These are phyloP conservation scores for Platanthera guangdongensis DNA, from an alignment of 106 monocot species.

Conservation along the genomic window DNA sequence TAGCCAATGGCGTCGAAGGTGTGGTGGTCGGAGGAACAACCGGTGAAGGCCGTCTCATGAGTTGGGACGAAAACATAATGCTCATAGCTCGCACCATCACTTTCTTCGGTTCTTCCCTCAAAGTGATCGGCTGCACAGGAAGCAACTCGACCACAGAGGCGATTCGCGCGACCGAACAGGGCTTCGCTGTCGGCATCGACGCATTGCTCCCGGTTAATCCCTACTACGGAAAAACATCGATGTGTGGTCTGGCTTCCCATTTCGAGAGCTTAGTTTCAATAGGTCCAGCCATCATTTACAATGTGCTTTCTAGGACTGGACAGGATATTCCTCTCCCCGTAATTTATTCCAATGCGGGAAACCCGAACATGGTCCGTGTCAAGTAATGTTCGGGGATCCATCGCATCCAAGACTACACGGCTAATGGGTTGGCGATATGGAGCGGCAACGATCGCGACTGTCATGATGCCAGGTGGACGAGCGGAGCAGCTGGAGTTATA, in stretches of 20 bases:
- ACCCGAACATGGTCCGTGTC: slow-evolving; percentile 61
- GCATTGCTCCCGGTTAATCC: slow-evolving; percentile 81
- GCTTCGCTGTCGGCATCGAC: slow-evolving; percentile 92
- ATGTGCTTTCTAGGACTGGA: slow-evolving; percentile 69
- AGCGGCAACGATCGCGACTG: slow-evolving; percentile 69
- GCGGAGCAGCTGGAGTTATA: slow-evolving; percentile 68
- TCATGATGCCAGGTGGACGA: slow-evolving; percentile 64
- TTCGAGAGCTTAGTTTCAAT: slow-evolving; percentile 62
- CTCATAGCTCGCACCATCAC: slow-evolving; percentile 78
- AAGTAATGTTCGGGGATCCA: slow-evolving; percentile 73
- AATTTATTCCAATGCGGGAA: slow-evolving; percentile 28
- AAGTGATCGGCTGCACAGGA: slow-evolving; percentile 92
- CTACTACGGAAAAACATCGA: slow-evolving; percentile 84
- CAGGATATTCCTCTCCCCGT: slow-evolving; percentile 76
- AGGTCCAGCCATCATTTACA: slow-evolving; percentile 82
- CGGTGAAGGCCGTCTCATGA: slow-evolving; percentile 92
- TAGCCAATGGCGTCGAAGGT: slow-evolving; percentile 63
- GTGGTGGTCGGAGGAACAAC: slow-evolving; percentile 91
- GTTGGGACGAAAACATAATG: slow-evolving; percentile 94
- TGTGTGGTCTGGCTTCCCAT: slow-evolving; percentile 54
- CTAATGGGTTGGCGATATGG: slow-evolving; percentile 52
- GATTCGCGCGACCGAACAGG: slow-evolving; percentile 72
- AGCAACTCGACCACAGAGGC: slow-evolving; percentile 92
- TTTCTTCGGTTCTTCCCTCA: slow-evolving; percentile 70
- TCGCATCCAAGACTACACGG: slow-evolving; percentile 37